Base-by-base conservation (phyloP, 805 yeast species). In the Candida argentea region DNA sequence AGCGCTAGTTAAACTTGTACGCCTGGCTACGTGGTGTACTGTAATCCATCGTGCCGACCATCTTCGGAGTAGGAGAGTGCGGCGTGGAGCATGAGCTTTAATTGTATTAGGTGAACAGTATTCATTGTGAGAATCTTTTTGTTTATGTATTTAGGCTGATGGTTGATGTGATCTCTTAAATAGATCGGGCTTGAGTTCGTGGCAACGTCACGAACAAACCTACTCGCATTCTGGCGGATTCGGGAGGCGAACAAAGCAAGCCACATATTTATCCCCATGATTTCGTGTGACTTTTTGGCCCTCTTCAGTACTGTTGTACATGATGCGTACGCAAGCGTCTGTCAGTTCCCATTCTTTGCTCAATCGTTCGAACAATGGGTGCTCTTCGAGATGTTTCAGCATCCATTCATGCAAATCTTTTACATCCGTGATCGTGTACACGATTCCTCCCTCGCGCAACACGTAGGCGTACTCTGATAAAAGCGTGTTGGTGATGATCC, bases 391-490 rank as follows among this genome's bases (percentile, higher is more conserved):
- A 56, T 91, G 98, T 44, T 74, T 67, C 12, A 77, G 94, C 98
- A 91, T 91, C 98, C 98, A 89, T 21, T 76, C 63, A 51, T 91
- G 97, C 39, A 91, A 61, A 51, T 91, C 98, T 44, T 75, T 65
- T 24, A 91, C 98, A 51, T 91, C 98, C 1, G 98, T 91, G 45
- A 91, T 91, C 1, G 98, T 91, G 55, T 91, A 91, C 6, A 89
- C 57, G 7, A 86, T 62, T 6, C 98, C 98, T 20, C 85, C 91
- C 35, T 83, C 93, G 42, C 65, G 73, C 42, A 91, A 62, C 5
- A 80, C 91, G 48, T 73, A 91, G 3, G 98, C 97, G 50, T 91
- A 91, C 54, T 91, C 98, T 16, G 89, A 70, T 31, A 86, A 64
- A 36, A 91, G 61, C 3, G 97, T 89, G 39, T 76, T 78, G 30